Evolutionary conservation across 2,329 filamentous ascomycete genomes (phyloP).

Genomic region (Westerdykella ornata): DNA sequence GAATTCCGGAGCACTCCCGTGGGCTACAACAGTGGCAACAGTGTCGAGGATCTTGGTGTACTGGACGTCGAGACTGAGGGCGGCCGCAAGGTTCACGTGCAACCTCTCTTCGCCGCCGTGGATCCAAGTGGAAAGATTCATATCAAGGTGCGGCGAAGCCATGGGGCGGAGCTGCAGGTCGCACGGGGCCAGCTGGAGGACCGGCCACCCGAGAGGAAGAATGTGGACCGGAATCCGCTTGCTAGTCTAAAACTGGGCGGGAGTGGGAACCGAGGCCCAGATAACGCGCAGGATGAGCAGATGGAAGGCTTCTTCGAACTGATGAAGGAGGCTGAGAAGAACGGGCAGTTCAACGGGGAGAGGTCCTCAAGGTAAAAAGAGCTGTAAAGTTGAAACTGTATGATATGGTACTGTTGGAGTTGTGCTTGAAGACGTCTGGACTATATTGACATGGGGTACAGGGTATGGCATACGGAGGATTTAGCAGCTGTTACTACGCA

Average conservation of each 20-base stretch:
- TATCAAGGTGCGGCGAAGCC: slow-evolving; percentile 18
- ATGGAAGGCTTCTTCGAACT: slow-evolving; percentile 1
- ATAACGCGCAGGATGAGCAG: slow-evolving; percentile 7
- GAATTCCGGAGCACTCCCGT: slow-evolving; percentile 26
- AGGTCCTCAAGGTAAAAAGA: no score
- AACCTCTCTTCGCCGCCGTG: slow-evolving; percentile 39
- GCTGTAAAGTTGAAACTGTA: no score
- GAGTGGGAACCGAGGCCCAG: slow-evolving; percentile 17
- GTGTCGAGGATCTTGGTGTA: slow-evolving; percentile 38
- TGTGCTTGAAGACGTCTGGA: no score
- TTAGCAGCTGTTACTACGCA: no score
- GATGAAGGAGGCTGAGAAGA: neutral
- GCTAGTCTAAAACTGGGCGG: slow-evolving; percentile 5
- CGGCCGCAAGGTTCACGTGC: slow-evolving; percentile 49
- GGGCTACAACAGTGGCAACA: neutral
- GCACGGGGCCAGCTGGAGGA: slow-evolving; percentile 23
- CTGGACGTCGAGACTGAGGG: slow-evolving; percentile 41
- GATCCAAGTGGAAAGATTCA: slow-evolving; percentile 26
- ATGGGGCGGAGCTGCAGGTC: slow-evolving; percentile 20
- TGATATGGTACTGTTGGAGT: no score
- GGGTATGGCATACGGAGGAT: no score
- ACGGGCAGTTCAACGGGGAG: neutral
- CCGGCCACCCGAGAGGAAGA: slow-evolving; percentile 14
- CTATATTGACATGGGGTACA: no score
- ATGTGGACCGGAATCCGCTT: slow-evolving; percentile 7